A percentile compares a stretch with the other conserved stretches of the same genome.
These are phyloP conservation scores for Eimeria sp. DNA, from an alignment of 169 alveolate species.

Conservation along the genomic window DNA sequence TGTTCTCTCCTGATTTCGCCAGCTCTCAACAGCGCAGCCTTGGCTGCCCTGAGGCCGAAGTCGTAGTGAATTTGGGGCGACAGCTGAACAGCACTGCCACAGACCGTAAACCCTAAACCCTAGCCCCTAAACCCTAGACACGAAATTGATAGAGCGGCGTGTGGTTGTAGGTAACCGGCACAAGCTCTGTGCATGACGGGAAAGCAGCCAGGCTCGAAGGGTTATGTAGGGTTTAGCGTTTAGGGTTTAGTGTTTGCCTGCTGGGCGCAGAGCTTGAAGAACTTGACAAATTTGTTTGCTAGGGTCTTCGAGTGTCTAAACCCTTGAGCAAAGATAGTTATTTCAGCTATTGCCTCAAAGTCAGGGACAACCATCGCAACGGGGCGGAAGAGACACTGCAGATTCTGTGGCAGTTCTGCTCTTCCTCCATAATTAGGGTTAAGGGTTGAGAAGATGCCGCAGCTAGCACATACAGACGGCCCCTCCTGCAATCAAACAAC, in stretches of 20 bases:
- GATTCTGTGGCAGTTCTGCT: slow-evolving; percentile 98
- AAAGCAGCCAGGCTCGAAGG: not conserved
- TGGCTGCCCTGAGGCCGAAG: slow-evolving; percentile 98
- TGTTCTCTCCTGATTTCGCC: slow-evolving; percentile 97
- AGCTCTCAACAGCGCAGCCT: slow-evolving; percentile 97
- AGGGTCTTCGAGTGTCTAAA: slow-evolving; percentile 95
- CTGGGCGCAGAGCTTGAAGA: slow-evolving; percentile 94
- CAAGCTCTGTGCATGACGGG: not conserved
- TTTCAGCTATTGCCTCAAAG: slow-evolving; percentile 97
- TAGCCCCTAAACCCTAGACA: slow-evolving; percentile 12
- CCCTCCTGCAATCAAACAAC: not conserved
- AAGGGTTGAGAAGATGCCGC: slow-evolving; percentile 95
- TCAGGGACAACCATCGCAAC: slow-evolving; percentile 98
- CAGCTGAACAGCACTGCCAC: slow-evolving; percentile 85
- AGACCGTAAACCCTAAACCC: slow-evolving; percentile 43
- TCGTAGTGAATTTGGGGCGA: slow-evolving; percentile 98
- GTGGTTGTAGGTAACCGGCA: not conserved
- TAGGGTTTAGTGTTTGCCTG: slow-evolving; percentile 88
- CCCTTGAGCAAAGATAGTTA: slow-evolving; percentile 98
- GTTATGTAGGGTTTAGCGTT: not conserved
- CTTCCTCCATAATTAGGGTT: slow-evolving; percentile 99
- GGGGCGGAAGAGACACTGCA: slow-evolving; percentile 97
- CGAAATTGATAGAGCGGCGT: not conserved
- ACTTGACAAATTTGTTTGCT: slow-evolving; percentile 96
- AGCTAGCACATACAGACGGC: not conserved